Evolutionary conservation across 257 asterid species (phyloP).

Genomic region (Fraxinus cuspidata): DNA sequence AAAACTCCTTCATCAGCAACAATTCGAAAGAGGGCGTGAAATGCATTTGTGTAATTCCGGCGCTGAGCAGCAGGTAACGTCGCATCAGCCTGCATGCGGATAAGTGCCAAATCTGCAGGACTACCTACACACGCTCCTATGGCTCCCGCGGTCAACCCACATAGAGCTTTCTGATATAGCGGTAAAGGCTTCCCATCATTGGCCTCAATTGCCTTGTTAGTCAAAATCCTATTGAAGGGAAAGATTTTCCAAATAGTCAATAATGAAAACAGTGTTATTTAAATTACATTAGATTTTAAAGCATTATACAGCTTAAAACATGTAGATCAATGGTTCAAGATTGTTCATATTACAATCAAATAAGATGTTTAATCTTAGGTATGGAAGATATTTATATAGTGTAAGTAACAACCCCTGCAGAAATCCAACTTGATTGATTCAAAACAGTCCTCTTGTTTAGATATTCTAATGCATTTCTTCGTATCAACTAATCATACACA

Average conservation of each 20-base stretch:
- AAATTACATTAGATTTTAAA: neutral
- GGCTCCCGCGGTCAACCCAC: constrained; percentile 98
- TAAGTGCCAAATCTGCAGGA: constrained; percentile 96
- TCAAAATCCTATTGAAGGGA: constrained; percentile 54
- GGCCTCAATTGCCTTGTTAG: constrained; percentile 86
- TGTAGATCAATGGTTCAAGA: neutral
- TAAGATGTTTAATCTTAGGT: neutral
- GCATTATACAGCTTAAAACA: neutral
- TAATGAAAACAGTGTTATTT: neutral
- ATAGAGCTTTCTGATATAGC: constrained; percentile 86
- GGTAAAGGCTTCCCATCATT: constrained; percentile 93
- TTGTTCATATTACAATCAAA: neutral
- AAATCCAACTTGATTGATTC: neutral
- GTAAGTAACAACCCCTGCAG: neutral
- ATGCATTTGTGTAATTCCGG: constrained; percentile 80
- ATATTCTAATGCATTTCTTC: neutral
- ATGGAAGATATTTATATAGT: neutral
- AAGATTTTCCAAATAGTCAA: neutral
- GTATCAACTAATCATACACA: neutral
- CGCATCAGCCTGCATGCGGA: constrained; percentile 99
- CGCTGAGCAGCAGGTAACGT: constrained; percentile 84
- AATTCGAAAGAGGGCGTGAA: constrained; percentile 83
- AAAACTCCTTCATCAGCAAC: constrained; percentile 77
- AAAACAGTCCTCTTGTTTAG: neutral
- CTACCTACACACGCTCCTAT: constrained; percentile 90